Conservation (phyloP, 108 stramenopile species). For the Parietichytrium sp. region DNA sequence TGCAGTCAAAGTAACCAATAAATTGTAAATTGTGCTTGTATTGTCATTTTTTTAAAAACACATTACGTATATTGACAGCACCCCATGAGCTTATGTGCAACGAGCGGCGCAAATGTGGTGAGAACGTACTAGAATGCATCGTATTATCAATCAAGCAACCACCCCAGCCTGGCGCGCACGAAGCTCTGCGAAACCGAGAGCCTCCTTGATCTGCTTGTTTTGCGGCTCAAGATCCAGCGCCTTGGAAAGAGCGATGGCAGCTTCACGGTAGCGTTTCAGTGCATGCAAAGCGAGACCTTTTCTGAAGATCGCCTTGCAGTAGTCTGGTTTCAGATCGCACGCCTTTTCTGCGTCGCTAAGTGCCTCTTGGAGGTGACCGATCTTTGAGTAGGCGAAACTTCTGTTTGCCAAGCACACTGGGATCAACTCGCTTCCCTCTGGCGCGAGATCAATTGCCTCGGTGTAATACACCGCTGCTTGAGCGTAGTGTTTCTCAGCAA, state of each 20-base stretch:
- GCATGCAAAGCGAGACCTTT: slow-evolving; percentile 81
- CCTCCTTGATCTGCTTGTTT: slow-evolving; percentile 86
- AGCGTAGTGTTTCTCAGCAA: slow-evolving; percentile 7
- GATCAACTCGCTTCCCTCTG: not conserved
- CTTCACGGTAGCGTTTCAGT: slow-evolving; percentile 75
- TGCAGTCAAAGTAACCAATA: no score
- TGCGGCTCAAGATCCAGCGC: slow-evolving; percentile 82
- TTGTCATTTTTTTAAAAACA: no score
- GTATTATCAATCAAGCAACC: not conserved
- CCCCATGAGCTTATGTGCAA: no score
- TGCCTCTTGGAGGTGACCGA: slow-evolving; percentile 86
- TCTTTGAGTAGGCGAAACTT: slow-evolving; percentile 78
- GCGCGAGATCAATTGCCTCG: slow-evolving; percentile 15
- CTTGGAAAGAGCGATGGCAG: slow-evolving; percentile 68
- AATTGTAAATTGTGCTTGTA: no score
- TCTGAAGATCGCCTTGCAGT: slow-evolving; percentile 82
- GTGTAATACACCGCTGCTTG: not conserved
- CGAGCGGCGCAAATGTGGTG: no score
- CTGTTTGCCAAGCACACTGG: slow-evolving; percentile 74
- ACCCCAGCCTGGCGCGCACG: slow-evolving; percentile 3
- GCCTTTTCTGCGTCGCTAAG: slow-evolving; percentile 70
- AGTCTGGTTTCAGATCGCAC: slow-evolving; percentile 63
- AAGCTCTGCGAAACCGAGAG: slow-evolving; percentile 83
- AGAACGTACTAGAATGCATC: no score
- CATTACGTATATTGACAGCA: no score